Evolutionary conservation across 192 early-diverging fungal species (phyloP).

Genomic region (Coemansia sp.): DNA sequence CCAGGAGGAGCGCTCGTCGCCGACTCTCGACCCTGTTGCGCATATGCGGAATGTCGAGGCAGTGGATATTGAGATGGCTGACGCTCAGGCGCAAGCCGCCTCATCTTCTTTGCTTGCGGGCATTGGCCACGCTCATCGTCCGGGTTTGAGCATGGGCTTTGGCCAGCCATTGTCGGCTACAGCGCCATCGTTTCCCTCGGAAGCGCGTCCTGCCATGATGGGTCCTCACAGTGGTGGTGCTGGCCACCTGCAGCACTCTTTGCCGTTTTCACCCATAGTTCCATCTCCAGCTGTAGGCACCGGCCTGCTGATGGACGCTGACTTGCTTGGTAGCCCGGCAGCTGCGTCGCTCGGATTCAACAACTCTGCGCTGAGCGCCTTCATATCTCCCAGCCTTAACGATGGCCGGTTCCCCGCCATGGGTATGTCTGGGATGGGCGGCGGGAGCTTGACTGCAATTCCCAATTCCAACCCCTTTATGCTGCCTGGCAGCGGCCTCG

Average conservation of each 20-base stretch:
- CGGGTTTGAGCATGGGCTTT: neutral
- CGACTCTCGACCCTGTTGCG: slow-evolving; percentile 7
- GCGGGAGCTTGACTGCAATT: slow-evolving; percentile 21
- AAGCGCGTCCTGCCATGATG: neutral
- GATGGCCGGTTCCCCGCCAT: slow-evolving; percentile 3
- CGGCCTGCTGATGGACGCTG: slow-evolving; percentile 32
- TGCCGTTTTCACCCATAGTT: neutral
- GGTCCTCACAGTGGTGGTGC: neutral
- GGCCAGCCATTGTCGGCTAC: neutral
- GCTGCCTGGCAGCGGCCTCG: slow-evolving; percentile 49
- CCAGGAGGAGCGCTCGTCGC: slow-evolving; percentile 30
- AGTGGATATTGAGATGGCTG: slow-evolving; percentile 19
- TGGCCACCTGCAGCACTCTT: neutral
- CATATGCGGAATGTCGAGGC: slow-evolving; percentile 16
- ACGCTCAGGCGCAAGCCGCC: neutral
- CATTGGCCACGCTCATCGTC: neutral
- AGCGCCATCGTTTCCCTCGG: neutral
- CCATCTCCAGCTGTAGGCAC: slow-evolving; percentile 12
- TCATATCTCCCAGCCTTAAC: slow-evolving; percentile 19
- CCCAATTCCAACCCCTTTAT: slow-evolving; percentile 51
- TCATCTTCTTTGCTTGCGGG: neutral
- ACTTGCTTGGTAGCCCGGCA: slow-evolving; percentile 16
- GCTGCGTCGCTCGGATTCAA: slow-evolving; percentile 19
- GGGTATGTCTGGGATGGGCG: slow-evolving; percentile 7
- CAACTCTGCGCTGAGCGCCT: slow-evolving; percentile 23